These are phyloP conservation scores for Blastocystis sp. DNA, from an alignment of 352 stramenopile species.

Conservation along the genomic window DNA sequence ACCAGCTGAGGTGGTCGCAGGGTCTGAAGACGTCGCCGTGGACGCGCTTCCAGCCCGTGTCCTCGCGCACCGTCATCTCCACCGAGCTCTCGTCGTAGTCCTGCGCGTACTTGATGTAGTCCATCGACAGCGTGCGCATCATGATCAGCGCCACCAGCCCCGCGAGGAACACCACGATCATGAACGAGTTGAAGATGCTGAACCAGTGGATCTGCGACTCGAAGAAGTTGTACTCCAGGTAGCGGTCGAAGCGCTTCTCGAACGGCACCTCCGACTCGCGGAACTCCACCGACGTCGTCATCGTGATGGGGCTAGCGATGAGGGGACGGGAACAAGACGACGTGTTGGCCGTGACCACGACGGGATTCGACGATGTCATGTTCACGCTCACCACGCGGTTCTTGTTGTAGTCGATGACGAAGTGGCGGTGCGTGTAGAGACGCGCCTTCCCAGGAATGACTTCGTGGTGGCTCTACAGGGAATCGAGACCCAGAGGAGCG, in stretches of 20 bases:
- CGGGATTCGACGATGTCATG: conserved; percentile 88
- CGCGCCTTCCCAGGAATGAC: conserved; percentile 76
- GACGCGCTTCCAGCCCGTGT: conserved; percentile 92
- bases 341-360: conserved; percentile 78
- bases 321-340: neutral
- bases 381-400: conserved; percentile 96
- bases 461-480: conserved; percentile 58
- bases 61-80: conserved; percentile 78
- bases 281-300: conserved; percentile 91
- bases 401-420: conserved; percentile 94
- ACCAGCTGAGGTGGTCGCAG: conserved; percentile 88
- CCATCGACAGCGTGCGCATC: conserved; percentile 89
- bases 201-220: conserved; percentile 99
- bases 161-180: conserved; percentile 95
- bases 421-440: conserved; percentile 94
- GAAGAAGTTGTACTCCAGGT: conserved; percentile 98
- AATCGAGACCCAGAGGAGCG: conserved; percentile 69
- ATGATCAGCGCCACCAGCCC: conserved; percentile 91
- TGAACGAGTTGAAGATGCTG: conserved; percentile 95
- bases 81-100: conserved; percentile 79
- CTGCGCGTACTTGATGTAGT: conserved; percentile 87
- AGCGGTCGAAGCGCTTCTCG: conserved; percentile 93
- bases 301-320: conserved; percentile 81
- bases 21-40: conserved; percentile 92
- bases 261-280: conserved; percentile 88